phyloP scores from a whole-genome alignment of 2,329 filamentous ascomycete species.

The Coniochaeta ligniaria region DNA sequence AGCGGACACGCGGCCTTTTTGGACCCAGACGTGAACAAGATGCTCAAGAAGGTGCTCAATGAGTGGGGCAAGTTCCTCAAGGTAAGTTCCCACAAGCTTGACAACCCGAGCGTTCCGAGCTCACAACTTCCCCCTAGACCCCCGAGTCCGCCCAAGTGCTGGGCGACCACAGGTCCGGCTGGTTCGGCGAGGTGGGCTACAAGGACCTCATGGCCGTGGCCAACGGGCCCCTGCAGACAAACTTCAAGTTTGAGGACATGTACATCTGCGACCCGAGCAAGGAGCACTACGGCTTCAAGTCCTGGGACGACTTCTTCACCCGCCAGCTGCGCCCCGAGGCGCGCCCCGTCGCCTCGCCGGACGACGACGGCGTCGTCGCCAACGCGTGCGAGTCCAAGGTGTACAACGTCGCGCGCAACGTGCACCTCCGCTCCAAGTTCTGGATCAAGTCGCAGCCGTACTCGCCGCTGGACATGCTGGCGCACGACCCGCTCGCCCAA shows the following conservation, averaged over 20 bases:
- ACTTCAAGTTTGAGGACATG: conserved; percentile 48
- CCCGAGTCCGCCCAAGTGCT: conserved; percentile 47
- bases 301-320: conserved; percentile 66
- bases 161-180: conserved; percentile 34
- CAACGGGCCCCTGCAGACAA: conserved; percentile 34
- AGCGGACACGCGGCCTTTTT: conserved; percentile 46
- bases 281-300: conserved; percentile 52
- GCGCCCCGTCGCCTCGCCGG: conserved; percentile 50
- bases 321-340: conserved; percentile 44
- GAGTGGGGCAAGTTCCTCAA: conserved; percentile 48
- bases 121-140: conserved; percentile 20
- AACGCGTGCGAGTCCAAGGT: conserved; percentile 60
- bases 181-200: conserved; percentile 45
- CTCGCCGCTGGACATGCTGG: conserved; percentile 57
- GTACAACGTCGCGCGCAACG: conserved; percentile 42
- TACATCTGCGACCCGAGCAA: conserved; percentile 51
- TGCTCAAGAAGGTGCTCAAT: conserved; percentile 48
- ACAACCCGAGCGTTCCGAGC: too few relatives aligned
- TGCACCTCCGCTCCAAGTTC: conserved; percentile 53
- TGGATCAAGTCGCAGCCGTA: conserved; percentile 66
- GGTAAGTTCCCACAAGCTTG: conserved; percentile 19
- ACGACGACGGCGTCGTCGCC: conserved; percentile 45
- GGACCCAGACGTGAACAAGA: conserved; percentile 45
- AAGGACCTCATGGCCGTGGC: conserved; percentile 43
- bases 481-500: conserved; percentile 40